phyloP scores from a whole-genome alignment of 495 filamentous ascomycete genomes.

The Neurospora hispaniola region DNA sequence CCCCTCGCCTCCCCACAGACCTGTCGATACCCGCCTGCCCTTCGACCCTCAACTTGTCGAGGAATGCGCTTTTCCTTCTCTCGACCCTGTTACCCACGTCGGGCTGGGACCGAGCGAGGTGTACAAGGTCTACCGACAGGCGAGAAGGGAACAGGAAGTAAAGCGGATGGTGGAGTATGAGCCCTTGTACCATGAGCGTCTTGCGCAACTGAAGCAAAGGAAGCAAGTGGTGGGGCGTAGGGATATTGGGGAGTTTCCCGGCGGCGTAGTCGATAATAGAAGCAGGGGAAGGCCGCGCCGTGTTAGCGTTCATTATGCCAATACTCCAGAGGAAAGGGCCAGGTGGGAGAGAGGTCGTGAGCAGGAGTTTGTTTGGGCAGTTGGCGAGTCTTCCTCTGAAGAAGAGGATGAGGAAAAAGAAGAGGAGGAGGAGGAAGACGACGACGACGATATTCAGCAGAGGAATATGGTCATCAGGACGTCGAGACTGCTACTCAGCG shows the following conservation, averaged over 20 bases:
- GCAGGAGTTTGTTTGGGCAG: neutral
- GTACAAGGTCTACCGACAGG: neutral
- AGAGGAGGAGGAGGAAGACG: neutral
- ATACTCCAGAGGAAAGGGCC: neutral
- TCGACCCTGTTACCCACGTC: constrained; percentile 7
- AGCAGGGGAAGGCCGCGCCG: neutral
- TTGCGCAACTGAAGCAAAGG: neutral
- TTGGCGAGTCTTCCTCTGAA: neutral
- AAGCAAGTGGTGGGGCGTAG: neutral
- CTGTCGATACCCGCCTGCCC: constrained; percentile 1
- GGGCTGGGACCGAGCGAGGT: constrained; percentile 11
- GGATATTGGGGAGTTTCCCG: neutral
- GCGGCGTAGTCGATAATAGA: neutral
- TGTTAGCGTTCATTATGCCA: neutral
- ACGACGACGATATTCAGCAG: neutral
- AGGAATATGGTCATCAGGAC: neutral
- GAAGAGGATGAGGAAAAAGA: neutral
- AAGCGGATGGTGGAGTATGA: neutral
- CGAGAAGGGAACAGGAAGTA: neutral
- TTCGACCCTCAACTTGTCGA: constrained; percentile 7
- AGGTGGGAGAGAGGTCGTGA: neutral
- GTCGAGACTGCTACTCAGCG: neutral
- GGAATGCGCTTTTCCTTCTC: constrained; percentile 14
- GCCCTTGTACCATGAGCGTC: neutral
- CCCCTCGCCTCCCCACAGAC: neutral